A percentile compares a stretch with the other conserved stretches of the same genome.
phyloP scores from a whole-genome alignment of 208 protist genomes.

The Plasmodiophora brassicae region DNA sequence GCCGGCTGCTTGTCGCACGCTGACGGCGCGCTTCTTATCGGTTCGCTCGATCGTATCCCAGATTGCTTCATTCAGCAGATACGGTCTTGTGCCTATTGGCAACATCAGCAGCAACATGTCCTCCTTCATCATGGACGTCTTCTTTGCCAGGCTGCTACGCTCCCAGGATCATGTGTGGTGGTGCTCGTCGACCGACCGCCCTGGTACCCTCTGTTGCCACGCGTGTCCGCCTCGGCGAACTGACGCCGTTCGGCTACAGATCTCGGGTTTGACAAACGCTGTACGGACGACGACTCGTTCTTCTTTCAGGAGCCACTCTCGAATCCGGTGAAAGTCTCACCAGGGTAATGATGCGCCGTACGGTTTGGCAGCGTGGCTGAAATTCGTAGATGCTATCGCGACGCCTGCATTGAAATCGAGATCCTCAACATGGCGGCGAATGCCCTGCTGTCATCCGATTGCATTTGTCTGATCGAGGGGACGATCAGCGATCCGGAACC shows the following conservation, averaged over 20 bases:
- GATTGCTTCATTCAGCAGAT: background rate
- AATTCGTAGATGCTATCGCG: slow-evolving; percentile 33
- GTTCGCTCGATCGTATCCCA: background rate
- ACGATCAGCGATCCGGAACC: no score
- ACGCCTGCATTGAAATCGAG: slow-evolving; percentile 34
- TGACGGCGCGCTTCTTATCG: background rate
- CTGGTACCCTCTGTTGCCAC: background rate
- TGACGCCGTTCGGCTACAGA: no score
- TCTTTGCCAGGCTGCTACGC: background rate
- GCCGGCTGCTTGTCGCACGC: background rate
- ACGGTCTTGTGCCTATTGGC: background rate
- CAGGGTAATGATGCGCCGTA: no score
- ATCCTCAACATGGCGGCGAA: slow-evolving; percentile 40
- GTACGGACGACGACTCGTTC: background rate
- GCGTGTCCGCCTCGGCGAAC: no score
- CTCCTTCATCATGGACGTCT: background rate
- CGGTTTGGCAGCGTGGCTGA: no score
- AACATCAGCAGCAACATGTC: background rate
- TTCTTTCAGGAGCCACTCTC: background rate
- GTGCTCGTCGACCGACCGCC: background rate
- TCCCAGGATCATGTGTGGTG: background rate
- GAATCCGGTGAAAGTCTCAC: background rate
- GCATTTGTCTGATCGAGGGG: background rate
- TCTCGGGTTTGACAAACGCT: no score
- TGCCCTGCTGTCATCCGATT: slow-evolving; percentile 13